Conservation (phyloP, 257 asterid species). For the Jacaranda copaia region DNA sequence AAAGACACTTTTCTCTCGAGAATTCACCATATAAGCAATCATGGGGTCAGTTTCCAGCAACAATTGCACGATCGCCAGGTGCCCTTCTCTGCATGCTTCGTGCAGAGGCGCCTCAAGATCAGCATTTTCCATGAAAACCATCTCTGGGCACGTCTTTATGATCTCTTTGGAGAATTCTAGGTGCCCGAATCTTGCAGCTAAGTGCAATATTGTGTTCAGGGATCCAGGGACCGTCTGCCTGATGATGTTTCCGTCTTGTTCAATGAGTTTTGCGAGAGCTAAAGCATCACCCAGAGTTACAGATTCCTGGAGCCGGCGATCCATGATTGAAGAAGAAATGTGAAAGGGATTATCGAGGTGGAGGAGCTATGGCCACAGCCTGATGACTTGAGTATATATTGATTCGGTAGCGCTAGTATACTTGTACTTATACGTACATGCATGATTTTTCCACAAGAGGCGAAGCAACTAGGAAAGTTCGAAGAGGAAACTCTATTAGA, state of each 20-base stretch:
- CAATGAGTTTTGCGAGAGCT: conserved; percentile 30
- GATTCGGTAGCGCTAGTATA: not conserved
- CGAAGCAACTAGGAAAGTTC: conserved; percentile 31
- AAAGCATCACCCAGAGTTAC: conserved; percentile 39
- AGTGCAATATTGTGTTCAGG: conserved; percentile 43
- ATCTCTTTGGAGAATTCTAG: conserved; percentile 39
- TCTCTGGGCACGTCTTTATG: conserved; percentile 38
- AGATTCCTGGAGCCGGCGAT: conserved; percentile 50
- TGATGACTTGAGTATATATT: not conserved
- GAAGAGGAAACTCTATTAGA: not conserved
- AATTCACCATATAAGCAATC: conserved; percentile 41
- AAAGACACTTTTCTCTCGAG: conserved; percentile 41
- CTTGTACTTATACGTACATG: not conserved
- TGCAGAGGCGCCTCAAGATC: conserved; percentile 58
- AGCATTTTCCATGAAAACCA: conserved; percentile 47
- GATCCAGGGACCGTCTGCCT: conserved; percentile 26
- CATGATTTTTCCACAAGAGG: conserved; percentile 21
- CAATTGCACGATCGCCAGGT: conserved; percentile 38
- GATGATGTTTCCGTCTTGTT: conserved; percentile 26
- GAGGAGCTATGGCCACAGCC: not conserved
- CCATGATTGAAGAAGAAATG: conserved; percentile 37
- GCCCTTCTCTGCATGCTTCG: conserved; percentile 63
- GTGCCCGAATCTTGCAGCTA: conserved; percentile 55
- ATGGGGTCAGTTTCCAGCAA: conserved; percentile 39
- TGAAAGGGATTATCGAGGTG: not conserved